phyloP scores from a whole-genome alignment of 106 monocot species.

The Dendrobium officinale region DNA sequence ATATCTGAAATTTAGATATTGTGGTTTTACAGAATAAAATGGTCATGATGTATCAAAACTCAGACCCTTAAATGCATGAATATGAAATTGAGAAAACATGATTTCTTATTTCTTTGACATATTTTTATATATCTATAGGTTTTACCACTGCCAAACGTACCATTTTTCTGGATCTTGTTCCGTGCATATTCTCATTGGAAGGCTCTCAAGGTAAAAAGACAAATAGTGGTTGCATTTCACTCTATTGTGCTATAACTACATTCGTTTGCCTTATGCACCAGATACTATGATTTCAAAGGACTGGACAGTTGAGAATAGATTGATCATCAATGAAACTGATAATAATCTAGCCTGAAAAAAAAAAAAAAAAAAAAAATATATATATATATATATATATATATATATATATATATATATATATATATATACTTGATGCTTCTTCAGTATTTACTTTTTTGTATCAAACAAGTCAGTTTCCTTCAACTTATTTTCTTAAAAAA shows the following conservation, averaged over 20 bases:
- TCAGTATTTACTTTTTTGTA: too few relatives aligned
- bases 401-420: too few relatives aligned
- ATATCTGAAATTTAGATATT: neutral
- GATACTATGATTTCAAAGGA: neutral
- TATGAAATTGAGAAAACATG: neutral
- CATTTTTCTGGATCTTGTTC: constrained; percentile 87
- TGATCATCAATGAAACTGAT: neutral
- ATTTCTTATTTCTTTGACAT: neutral
- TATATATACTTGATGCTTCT: too few relatives aligned
- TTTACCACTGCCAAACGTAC: constrained; percentile 84
- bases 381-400: too few relatives aligned
- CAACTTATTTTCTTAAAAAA: too few relatives aligned
- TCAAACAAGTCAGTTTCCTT: too few relatives aligned
- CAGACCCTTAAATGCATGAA: neutral
- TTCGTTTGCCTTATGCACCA: neutral
- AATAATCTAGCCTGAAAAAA: neutral
- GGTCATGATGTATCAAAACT: neutral
- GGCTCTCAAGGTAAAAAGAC: constrained; percentile 62
- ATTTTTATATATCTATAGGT: constrained; percentile 31
- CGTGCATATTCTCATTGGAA: constrained; percentile 90
- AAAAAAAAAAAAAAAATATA: too few relatives aligned
- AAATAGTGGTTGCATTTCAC: neutral
- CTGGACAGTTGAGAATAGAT: neutral
- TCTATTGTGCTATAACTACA: neutral
- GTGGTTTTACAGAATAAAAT: neutral